Evolutionary conservation across 495 filamentous ascomycete genomes (phyloP), one percentile per base, ranked within the genome.

Genomic region (Letharia columbiana): DNA sequence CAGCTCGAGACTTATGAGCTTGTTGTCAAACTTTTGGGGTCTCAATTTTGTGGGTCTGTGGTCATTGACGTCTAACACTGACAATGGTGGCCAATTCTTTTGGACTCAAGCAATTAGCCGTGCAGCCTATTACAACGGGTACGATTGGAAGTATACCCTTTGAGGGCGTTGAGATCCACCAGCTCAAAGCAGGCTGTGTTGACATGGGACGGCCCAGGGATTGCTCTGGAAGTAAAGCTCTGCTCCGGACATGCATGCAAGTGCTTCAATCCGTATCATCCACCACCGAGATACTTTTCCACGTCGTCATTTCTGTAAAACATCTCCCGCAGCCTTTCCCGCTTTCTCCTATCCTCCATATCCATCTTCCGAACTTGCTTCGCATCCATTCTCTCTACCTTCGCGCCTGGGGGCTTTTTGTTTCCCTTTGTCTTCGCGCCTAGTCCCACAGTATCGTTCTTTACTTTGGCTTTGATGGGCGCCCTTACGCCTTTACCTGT

Each of bases 371-470:
- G 76, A 15, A 86, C 79, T 73, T 91, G 81, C 70, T 87, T 88
- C 42, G 89, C 86, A 76, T 90, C 87, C 66, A 92, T 74, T 73
- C 81, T 85, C 74, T 82, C 76, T 62, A 73, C 71, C 70, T 63
- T 72, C 70, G 75, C 71, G 42, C 76, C 64, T 37, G 77, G 77
- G 62, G 74, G 75, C 35, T 77, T 76, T 44, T 77, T 67, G 65
- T 23, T 69, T 66, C 44, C 52, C 44, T 23, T 61, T 3, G 31
- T 42, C 49, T 66, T 70, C 28, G 78, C 73, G 1, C 91, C 91
- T 56, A 97, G 74, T 0, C 91, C 92, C 28, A 87, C 77, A 17
- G 83, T 90, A 74, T 92, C 86, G 66, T 84, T 82, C 75, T 96
- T 96, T 47, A 81, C 75, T 64, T 82, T 85, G 10, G 82, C 77